Evolutionary conservation across 2,329 filamentous ascomycete species (phyloP), one percentile per base, ranked within the genome.

Genomic region (Calonectria pseudoturangicola): DNA sequence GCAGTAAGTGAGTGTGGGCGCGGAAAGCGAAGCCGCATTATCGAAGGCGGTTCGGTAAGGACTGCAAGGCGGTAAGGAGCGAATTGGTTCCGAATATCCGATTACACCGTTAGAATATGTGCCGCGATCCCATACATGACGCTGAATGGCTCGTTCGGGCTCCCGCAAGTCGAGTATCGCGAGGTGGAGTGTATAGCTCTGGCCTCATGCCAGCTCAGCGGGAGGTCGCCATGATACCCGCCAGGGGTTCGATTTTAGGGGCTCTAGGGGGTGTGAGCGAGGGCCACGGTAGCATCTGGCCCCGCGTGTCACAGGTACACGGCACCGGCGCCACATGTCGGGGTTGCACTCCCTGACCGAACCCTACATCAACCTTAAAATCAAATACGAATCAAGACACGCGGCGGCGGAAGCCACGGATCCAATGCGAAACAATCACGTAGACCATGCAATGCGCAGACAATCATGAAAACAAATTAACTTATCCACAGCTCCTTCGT

Each of bases 1-100:
- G 60, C 33, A 58, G 58, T 30, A 30, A 67, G 74, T 73, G 72
- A 62, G 50, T 48, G 66, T 62, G 25, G 68, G 15, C 56, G 43
- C 72, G 76, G 76, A 73, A 68, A 72, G 68, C 77, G 68, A 77
- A 70, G 74, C 71, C 71, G 66, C 78, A 79, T 79, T 39, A 73
- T 78, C 78, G 64, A 58, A 36, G 60, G 60, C 39, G 28, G 36
- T 30, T 64, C 72, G 45, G 47, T 28, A 64, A 68, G 60, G 64
- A 43, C 39, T 50, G 48, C 36, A 64, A 58, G 39, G 27, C 13
- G 25, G 7, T 51, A 66, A 21, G 7, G 21, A 39, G 30, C 25
- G 56, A 60, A 60, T 60, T 27, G 33, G 16, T 41, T 2, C 36
- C 39, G n/a, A 16, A n/a, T 16, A 15, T 60, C 21, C 21, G 12